These are phyloP conservation scores for Trichophyton verrucosum DNA, from an alignment of 2,329 filamentous ascomycete species.

Conservation along the genomic window DNA sequence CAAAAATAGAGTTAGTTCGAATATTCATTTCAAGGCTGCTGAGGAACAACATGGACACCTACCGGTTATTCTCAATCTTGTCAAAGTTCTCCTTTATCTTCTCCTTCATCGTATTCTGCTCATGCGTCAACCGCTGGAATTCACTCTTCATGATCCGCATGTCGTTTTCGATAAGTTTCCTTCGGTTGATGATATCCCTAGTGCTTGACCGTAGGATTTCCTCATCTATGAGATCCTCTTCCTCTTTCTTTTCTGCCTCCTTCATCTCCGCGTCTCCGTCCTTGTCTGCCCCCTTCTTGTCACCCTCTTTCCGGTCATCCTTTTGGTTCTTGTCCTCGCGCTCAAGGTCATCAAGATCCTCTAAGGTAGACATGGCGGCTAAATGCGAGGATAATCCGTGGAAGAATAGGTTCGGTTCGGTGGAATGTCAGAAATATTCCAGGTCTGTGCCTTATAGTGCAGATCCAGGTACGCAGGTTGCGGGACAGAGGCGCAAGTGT, in stretches of 20 bases:
- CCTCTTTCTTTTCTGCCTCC: conserved; percentile 56
- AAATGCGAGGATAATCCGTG: not conserved
- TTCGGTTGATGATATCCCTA: conserved; percentile 83
- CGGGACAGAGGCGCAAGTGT: not conserved
- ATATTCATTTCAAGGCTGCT: conserved; percentile 5
- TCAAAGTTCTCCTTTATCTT: conserved; percentile 99
- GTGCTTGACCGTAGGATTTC: conserved; percentile 90
- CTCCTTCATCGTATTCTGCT: conserved; percentile 90
- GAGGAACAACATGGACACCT: conserved; percentile 20
- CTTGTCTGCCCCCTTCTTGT: conserved; percentile 44
- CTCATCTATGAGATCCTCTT: conserved; percentile 72
- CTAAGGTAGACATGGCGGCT: conserved; percentile 67
- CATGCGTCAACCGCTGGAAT: conserved; percentile 81
- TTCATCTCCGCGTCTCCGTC: conserved; percentile 84
- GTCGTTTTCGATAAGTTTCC: conserved; percentile 90
- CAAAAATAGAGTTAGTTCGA: not conserved
- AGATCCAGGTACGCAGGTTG: not conserved
- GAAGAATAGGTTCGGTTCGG: not conserved
- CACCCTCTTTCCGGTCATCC: conserved; percentile 44
- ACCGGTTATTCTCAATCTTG: conserved; percentile 99
- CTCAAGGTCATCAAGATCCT: conserved; percentile 84
- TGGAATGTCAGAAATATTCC: not conserved
- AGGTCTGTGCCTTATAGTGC: not conserved
- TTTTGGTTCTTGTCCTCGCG: conserved; percentile 58
- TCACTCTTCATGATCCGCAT: conserved; percentile 98